Evolutionary conservation across 2,329 filamentous ascomycete genomes (phyloP).

Genomic region (Diaporthe vaccinii): DNA sequence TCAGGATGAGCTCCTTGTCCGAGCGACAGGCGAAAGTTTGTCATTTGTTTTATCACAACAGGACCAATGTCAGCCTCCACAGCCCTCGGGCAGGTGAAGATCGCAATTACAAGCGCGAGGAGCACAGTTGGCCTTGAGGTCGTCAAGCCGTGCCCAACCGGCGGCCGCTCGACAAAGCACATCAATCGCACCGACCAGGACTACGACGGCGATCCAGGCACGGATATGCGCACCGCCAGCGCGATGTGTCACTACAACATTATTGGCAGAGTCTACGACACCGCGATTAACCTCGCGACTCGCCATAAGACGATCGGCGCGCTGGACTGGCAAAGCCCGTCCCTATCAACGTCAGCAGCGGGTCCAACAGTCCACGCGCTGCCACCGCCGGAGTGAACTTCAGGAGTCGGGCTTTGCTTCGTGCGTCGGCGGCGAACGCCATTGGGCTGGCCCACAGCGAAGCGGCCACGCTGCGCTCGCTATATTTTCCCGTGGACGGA

Average conservation of each 20-base stretch:
- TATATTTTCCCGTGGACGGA: slow-evolving; percentile 55
- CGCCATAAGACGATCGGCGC: slow-evolving; percentile 53
- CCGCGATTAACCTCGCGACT: slow-evolving; percentile 46
- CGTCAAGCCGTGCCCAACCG: slow-evolving; percentile 49
- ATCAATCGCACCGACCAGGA: slow-evolving; percentile 50
- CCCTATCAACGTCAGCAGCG: slow-evolving; percentile 53
- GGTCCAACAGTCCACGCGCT: slow-evolving; percentile 56
- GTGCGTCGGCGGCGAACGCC: slow-evolving; percentile 54
- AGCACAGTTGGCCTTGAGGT: slow-evolving; percentile 49
- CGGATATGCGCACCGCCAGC: slow-evolving; percentile 52
- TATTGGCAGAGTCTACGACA: slow-evolving; percentile 42
- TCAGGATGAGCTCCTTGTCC: background rate
- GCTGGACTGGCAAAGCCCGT: slow-evolving; percentile 50
- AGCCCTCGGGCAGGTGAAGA: slow-evolving; percentile 49
- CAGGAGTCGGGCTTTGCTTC: slow-evolving; percentile 49
- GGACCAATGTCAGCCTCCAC: slow-evolving; percentile 4
- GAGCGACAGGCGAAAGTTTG: background rate
- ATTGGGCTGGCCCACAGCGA: slow-evolving; percentile 53
- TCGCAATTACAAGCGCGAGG: slow-evolving; percentile 56
- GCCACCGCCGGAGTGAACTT: slow-evolving; percentile 52
- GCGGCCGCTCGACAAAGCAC: slow-evolving; percentile 51
- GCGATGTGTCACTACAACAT: slow-evolving; percentile 50
- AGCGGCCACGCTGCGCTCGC: slow-evolving; percentile 50
- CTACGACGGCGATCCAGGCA: slow-evolving; percentile 49
- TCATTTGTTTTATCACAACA: background rate